These are phyloP conservation scores for Beauveria asiatica DNA, from an alignment of 2,329 filamentous ascomycete species.

Conservation along the genomic window DNA sequence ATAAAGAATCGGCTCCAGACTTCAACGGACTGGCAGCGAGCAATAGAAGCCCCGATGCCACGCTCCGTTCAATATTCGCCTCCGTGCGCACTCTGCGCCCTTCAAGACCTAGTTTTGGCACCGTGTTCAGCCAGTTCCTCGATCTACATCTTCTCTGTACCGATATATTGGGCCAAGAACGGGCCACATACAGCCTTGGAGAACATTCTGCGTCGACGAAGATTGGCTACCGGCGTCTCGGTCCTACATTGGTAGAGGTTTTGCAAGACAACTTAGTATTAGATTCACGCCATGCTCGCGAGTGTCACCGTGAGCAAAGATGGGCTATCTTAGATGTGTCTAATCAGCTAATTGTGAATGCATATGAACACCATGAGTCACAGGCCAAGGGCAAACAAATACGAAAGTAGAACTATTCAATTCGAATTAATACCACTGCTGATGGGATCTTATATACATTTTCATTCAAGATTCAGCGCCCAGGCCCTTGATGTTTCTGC, in stretches of 20 bases:
- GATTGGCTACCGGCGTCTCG: not conserved
- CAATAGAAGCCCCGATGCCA: not conserved
- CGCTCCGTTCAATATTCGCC: not conserved
- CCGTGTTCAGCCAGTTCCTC: conserved; percentile 45
- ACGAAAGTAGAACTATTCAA: not conserved
- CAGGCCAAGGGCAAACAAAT: not conserved
- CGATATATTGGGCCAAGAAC: conserved; percentile 28
- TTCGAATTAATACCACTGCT: not conserved
- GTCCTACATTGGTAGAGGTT: not conserved
- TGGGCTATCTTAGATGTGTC: conserved; percentile 42
- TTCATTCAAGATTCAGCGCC: too few relatives aligned
- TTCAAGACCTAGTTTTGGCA: conserved; percentile 39
- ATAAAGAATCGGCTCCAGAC: not conserved
- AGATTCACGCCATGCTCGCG: conserved; percentile 19
- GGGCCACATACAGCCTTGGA: not conserved
- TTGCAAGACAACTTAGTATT: conserved; percentile 12
- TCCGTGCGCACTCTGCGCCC: not conserved
- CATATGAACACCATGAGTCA: conserved; percentile 20
- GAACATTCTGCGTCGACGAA: conserved; percentile 12
- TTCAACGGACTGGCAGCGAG: not conserved
- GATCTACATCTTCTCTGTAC: conserved; percentile 47
- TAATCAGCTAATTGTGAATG: conserved; percentile 30
- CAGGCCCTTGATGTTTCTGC: too few relatives aligned
- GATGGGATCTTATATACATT: not conserved
- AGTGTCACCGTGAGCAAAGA: conserved; percentile 37